Evolutionary conservation across 192 early-diverging fungal genomes (phyloP), one percentile per base, ranked within the genome.

Genomic region (Entophlyctis luteolus): DNA sequence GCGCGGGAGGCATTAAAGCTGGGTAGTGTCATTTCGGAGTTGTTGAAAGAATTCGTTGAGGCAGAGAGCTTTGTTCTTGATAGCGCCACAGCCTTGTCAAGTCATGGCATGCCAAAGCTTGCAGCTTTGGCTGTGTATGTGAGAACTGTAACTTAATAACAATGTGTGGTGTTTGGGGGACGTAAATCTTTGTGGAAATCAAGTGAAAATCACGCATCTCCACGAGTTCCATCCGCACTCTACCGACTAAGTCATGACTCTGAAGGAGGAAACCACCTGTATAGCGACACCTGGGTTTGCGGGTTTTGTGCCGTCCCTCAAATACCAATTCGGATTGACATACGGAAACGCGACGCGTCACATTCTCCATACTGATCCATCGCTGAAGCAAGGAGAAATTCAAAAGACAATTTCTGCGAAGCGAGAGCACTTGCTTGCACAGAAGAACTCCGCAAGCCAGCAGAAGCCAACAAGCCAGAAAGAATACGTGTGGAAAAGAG

Each of bases 261-360:
- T 75, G 10, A 55, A 75, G 42, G 56, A 77, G 55, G 75, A 72
- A 67, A 73, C 75, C 2, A 77, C 70, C 8, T 70, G 62, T 29
- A 78, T 78, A 27, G 80, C 80, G n/a, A 77, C 77, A 14, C 80
- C 80, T 1, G 72, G 74, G 35, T 82, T 75, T 55, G 81, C 81
- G 8, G 78, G 81, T 6, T 83, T 83, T 53, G 78, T 83, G 2
- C 81, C 81, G 2, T 75, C 67, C 25, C 57, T 79, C n/a, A 79
- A 78, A 55, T 75, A 73, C 45, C 72, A 80, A 48, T 83, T 75
- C 56, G 81, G 81, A 29, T 60, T 77, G 42, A 83, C 81, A 16
- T 83, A 78, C 58, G 81, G 81, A 20, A 83, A 83, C 53, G 81
- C 81, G 28, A 81, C 81, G 5, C 72, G 77, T 16, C 72, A 80